These are phyloP conservation scores for Pleurostoma richardsiae DNA, from an alignment of 2,329 filamentous ascomycete species.

Conservation along the genomic window DNA sequence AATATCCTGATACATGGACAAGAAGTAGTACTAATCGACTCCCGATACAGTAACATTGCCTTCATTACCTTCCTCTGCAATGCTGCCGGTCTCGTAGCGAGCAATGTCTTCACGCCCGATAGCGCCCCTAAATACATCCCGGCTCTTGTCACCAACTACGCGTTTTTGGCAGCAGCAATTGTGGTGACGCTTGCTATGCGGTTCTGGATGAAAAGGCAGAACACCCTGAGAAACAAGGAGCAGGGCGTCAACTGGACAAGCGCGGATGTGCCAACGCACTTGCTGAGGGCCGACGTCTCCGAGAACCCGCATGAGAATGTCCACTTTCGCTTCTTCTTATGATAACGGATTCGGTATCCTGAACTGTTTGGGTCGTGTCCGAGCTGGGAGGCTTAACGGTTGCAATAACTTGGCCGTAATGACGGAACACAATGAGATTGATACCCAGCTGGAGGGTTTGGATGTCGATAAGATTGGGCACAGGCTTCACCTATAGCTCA, in stretches of 20 bases:
- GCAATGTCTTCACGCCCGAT: background rate
- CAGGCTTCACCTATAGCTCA: too few relatives aligned
- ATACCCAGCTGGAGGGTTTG: too few relatives aligned
- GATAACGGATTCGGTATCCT: too few relatives aligned
- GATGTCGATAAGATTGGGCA: too few relatives aligned
- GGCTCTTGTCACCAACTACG: background rate
- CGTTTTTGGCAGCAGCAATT: background rate
- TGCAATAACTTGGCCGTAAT: too few relatives aligned
- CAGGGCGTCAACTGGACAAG: constrained; percentile 1
- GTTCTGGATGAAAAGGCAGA: background rate
- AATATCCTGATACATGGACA: too few relatives aligned
- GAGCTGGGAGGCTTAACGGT: too few relatives aligned
- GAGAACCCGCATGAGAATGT: too few relatives aligned
- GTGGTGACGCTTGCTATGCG: background rate
- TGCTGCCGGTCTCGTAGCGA: background rate
- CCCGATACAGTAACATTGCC: background rate
- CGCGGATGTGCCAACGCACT: background rate
- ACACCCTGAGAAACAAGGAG: background rate
- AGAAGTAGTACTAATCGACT: too few relatives aligned
- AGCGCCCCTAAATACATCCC: constrained; percentile 1
- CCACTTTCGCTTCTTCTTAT: too few relatives aligned
- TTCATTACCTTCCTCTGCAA: background rate
- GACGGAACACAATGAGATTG: too few relatives aligned
- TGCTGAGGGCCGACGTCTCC: background rate
- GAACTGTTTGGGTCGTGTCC: too few relatives aligned